Evolutionary conservation across 805 yeast species (phyloP).

Genomic region (Cyberlindnera samutprakarnensis): DNA sequence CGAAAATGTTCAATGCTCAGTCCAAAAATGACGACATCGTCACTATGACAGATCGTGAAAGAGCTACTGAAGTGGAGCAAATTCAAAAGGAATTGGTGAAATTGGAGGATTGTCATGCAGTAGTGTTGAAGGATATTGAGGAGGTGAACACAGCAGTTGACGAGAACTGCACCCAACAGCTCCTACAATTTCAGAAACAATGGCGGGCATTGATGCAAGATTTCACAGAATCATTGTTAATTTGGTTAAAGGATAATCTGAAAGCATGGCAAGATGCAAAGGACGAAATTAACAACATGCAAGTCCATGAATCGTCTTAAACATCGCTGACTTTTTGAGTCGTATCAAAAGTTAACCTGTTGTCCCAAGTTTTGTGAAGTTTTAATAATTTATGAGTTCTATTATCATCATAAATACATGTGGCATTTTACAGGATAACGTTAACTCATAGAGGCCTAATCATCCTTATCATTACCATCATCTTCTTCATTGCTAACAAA

Average conservation of each 20-base stretch:
- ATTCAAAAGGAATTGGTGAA: conserved; percentile 29
- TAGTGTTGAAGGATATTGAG: conserved; percentile 28
- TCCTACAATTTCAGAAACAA: conserved; percentile 21
- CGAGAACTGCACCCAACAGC: conserved; percentile 22
- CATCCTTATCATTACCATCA: conserved; percentile 2
- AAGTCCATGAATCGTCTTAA: too few species aligned
- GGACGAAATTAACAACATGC: conserved; percentile 14
- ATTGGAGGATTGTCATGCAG: conserved; percentile 30
- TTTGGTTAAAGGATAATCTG: conserved; percentile 30
- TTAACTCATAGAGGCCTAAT: neutral
- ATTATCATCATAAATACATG: too few species aligned
- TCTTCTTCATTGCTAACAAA: conserved; percentile 22
- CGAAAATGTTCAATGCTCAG: conserved; percentile 17
- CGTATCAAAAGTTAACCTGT: too few species aligned
- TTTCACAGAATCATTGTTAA: conserved; percentile 27
- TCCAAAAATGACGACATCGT: conserved; percentile 13
- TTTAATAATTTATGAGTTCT: too few species aligned
- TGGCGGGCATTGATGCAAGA: conserved; percentile 24
- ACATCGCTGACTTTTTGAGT: too few species aligned
- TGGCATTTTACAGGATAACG: too few species aligned
- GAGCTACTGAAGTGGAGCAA: conserved; percentile 29
- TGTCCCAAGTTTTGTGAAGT: too few species aligned
- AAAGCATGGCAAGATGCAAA: conserved; percentile 33
- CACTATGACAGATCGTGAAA: conserved; percentile 26
- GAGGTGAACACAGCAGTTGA: conserved; percentile 28